Conservation (phyloP, 1,284 basidiomycete species). For the Rugosomyces carneus region DNA sequence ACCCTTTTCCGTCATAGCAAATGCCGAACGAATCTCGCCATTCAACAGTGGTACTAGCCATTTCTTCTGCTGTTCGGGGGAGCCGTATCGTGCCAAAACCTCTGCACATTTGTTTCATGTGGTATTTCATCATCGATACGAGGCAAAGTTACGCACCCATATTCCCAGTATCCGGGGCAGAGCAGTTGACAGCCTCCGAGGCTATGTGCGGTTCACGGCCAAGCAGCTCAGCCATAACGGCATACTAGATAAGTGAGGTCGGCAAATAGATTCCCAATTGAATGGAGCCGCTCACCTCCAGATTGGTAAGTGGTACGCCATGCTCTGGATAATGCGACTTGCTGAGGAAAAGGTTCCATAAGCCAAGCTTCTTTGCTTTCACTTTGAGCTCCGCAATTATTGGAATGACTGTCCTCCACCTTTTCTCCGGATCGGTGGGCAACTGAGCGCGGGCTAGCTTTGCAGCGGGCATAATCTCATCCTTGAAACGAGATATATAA, state of each 20-base stretch:
- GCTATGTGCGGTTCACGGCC: constrained; percentile 79
- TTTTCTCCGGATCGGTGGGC: constrained; percentile 64
- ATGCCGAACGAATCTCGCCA: constrained; percentile 90
- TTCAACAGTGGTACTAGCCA: constrained; percentile 88
- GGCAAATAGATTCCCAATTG: constrained; percentile 2
- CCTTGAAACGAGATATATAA: constrained; percentile 37
- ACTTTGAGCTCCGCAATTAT: constrained; percentile 82
- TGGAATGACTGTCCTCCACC: constrained; percentile 85
- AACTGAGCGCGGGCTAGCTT: constrained; percentile 80
- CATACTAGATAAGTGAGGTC: constrained; percentile 56
- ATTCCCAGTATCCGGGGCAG: constrained; percentile 93
- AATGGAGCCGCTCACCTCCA: constrained; percentile 59
- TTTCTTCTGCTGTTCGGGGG: constrained; percentile 82
- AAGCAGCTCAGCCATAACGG: constrained; percentile 93
- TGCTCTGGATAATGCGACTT: constrained; percentile 87
- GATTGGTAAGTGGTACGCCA: constrained; percentile 86
- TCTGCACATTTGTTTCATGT: constrained; percentile 44
- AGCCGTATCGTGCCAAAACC: constrained; percentile 93
- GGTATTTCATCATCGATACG: not conserved
- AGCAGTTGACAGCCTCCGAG: constrained; percentile 87
- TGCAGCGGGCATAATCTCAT: constrained; percentile 81
- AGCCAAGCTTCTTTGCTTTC: constrained; percentile 81
- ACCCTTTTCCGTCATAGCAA: constrained; percentile 92
- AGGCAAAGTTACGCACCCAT: constrained; percentile 58
- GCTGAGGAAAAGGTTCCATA: constrained; percentile 98